These are phyloP conservation scores for Colletotrichum karsti DNA, from an alignment of 2,329 filamentous ascomycete genomes.

Conservation along the genomic window DNA sequence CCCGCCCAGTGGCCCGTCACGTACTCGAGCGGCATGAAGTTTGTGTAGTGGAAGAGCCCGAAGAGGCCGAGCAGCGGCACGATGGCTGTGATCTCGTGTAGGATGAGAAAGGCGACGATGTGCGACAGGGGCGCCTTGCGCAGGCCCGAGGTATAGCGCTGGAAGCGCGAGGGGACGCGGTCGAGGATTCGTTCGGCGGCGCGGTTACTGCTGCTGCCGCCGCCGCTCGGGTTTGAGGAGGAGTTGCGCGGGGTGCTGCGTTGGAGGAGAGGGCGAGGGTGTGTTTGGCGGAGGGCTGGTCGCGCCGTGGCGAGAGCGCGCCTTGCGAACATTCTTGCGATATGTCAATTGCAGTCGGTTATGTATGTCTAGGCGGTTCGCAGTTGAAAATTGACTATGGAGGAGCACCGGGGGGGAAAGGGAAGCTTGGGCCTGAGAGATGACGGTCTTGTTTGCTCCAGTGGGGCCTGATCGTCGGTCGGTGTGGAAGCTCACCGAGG, in stretches of 20 bases:
- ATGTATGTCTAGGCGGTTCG: neutral
- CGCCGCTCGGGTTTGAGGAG: slow-evolving; percentile 32
- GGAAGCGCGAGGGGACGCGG: slow-evolving; percentile 72
- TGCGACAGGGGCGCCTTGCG: slow-evolving; percentile 83
- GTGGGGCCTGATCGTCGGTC: neutral
- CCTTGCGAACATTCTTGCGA: neutral
- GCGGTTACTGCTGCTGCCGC: too few relatives aligned
- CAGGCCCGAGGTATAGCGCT: slow-evolving; percentile 74
- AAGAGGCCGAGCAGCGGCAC: slow-evolving; percentile 80
- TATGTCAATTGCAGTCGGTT: too few relatives aligned
- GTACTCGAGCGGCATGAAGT: slow-evolving; percentile 72
- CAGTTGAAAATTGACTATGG: neutral
- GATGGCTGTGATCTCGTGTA: slow-evolving; percentile 92
- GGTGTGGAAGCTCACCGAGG: neutral
- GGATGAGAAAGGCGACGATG: slow-evolving; percentile 83
- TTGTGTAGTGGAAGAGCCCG: slow-evolving; percentile 80
- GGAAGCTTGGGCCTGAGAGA: neutral
- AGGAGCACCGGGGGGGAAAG: neutral
- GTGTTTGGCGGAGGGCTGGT: neutral
- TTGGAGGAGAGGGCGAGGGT: neutral
- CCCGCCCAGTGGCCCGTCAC: slow-evolving; percentile 58
- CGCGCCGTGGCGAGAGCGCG: neutral
- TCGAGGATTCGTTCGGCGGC: slow-evolving; percentile 53
- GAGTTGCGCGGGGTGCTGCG: neutral
- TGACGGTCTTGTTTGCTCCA: neutral